Percentiles rank a stretch among this genome's conserved stretches.
Conservation (phyloP, 1,284 basidiomycete genomes). For the Malassezia sympodialis region DNA sequence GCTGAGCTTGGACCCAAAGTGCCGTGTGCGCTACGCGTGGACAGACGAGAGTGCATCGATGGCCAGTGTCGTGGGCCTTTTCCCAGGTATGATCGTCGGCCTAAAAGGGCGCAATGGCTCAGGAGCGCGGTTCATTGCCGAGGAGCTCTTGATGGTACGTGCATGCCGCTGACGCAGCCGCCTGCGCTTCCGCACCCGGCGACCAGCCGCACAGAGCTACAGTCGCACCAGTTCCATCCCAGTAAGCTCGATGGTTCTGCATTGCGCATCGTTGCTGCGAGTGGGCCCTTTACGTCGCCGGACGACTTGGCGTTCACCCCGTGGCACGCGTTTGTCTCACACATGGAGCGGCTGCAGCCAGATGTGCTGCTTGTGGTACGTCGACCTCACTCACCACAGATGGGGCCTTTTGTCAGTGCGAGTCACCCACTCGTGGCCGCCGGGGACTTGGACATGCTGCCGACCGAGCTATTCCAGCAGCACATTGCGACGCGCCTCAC, state of each 20-base stretch:
- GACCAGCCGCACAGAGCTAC: constrained; percentile 22
- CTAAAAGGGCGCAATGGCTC: constrained; percentile 85
- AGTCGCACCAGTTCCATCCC: constrained; percentile 20
- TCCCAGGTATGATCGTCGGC: constrained; percentile 78
- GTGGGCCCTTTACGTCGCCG: constrained; percentile 31
- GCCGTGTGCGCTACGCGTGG: constrained; percentile 26
- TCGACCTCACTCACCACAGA: constrained; percentile 52
- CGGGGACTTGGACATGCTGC: constrained; percentile 48
- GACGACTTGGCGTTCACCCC: constrained; percentile 28
- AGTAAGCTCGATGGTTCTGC: constrained; percentile 18
- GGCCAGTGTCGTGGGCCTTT: constrained; percentile 55
- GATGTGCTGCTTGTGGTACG: constrained; percentile 65
- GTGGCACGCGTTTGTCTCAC: constrained; percentile 38
- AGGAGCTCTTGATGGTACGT: constrained; percentile 67
- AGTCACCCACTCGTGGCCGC: neutral
- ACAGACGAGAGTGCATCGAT: constrained; percentile 12
- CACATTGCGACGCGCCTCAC: constrained; percentile 59
- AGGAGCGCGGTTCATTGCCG: constrained; percentile 71
- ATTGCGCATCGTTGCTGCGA: constrained; percentile 24
- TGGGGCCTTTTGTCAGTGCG: constrained; percentile 14
- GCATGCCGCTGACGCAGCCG: constrained; percentile 14
- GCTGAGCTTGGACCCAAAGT: constrained; percentile 23
- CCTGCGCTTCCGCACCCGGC: constrained; percentile 35
- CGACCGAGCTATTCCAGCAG: constrained; percentile 61
- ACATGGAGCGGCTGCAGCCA: constrained; percentile 55